phyloP scores from a whole-genome alignment of 352 stramenopile genomes.

The Globisporangium spiculum region DNA sequence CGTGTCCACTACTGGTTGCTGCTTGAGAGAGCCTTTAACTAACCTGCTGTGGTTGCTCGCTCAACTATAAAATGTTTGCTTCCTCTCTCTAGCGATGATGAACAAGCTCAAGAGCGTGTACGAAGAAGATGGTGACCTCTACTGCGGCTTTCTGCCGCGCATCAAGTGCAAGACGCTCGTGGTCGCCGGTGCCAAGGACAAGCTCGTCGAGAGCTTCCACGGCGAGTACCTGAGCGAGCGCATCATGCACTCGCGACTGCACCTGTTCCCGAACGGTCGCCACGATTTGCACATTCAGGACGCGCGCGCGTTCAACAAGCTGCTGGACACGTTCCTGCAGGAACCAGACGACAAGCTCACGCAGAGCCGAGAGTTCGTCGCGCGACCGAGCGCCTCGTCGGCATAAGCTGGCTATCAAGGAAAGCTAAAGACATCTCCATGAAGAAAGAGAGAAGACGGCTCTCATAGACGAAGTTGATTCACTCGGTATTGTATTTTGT shows the following conservation, averaged over 20 bases:
- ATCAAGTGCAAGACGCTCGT: slow-evolving; percentile 87
- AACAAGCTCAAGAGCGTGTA: slow-evolving; percentile 43
- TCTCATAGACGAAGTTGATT: slow-evolving; percentile 9
- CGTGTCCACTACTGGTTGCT: not conserved
- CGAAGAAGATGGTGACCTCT: slow-evolving; percentile 64
- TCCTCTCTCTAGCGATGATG: slow-evolving; percentile 40
- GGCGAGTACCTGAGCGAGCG: slow-evolving; percentile 83
- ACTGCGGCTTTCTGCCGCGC: slow-evolving; percentile 58
- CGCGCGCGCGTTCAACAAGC: slow-evolving; percentile 47
- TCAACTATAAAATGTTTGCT: not conserved
- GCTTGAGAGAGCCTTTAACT: not conserved
- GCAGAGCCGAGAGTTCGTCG: slow-evolving; percentile 79
- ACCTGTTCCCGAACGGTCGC: slow-evolving; percentile 47
- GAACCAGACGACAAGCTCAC: slow-evolving; percentile 82
- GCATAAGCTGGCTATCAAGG: not conserved
- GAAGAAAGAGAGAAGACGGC: not conserved
- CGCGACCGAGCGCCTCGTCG: slow-evolving; percentile 25
- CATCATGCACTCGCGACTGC: slow-evolving; percentile 78
- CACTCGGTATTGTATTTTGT: not conserved
- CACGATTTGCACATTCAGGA: slow-evolving; percentile 61
- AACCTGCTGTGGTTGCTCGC: not conserved
- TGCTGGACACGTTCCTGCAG: slow-evolving; percentile 62
- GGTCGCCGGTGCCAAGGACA: slow-evolving; percentile 56
- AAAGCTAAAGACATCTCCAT: not conserved
- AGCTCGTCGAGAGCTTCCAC: slow-evolving; percentile 65